Conservation (phyloP, 164 flowering plant species). For the Akebia trifoliata region DNA sequence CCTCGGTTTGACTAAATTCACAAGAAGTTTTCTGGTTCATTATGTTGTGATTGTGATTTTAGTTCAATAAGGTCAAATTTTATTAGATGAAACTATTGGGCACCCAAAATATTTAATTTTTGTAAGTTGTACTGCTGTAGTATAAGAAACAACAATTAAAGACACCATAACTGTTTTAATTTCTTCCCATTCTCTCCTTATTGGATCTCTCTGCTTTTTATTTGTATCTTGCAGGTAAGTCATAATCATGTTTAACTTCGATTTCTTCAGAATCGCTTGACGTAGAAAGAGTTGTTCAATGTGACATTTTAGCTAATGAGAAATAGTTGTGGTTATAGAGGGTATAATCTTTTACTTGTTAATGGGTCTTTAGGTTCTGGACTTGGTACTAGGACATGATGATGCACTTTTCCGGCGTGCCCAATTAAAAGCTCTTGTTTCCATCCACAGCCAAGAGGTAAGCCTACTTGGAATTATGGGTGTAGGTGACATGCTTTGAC, state of each 20-base stretch:
- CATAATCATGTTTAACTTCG: no score
- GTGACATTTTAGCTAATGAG: not conserved
- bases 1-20: not conserved
- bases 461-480: constrained; percentile 6
- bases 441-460: constrained; percentile 92
- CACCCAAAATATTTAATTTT: no score
- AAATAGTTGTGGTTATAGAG: not conserved
- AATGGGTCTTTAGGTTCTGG: constrained; percentile 58
- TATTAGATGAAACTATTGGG: no score
- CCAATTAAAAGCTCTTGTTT: constrained; percentile 91
- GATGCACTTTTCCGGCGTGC: constrained; percentile 92
- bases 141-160: no score
- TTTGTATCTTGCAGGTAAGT: no score
- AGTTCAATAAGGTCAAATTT: not conserved
- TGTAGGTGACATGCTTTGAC: not conserved
- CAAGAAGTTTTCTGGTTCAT: not conserved
- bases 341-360: constrained; percentile 5
- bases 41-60: not conserved
- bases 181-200: no score
- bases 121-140: no score
- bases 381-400: constrained; percentile 79
- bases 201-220: no score
- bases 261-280: no score
- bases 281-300: not conserved
- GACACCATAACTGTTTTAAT: no score